These are phyloP conservation scores for Fusarium austroafricanum DNA, from an alignment of 2,329 filamentous ascomycete genomes.

Conservation along the genomic window DNA sequence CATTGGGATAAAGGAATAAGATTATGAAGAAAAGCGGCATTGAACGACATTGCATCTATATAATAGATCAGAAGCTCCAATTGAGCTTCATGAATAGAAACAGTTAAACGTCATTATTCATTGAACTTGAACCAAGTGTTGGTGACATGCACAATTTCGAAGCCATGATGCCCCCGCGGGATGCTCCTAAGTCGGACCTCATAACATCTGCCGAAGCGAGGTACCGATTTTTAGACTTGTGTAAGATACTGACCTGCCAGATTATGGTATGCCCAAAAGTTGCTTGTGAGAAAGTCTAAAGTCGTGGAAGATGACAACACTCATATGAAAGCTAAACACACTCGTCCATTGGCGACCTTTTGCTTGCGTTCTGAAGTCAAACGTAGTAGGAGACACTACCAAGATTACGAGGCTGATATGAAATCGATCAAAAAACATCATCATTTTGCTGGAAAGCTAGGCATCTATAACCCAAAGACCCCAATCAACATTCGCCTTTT, in stretches of 20 bases:
- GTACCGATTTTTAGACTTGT: neutral
- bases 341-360: no score
- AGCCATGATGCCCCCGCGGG: neutral
- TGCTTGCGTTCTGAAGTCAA: no score
- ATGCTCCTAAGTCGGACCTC: neutral
- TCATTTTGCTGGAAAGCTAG: constrained; percentile 6
- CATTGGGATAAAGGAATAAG: neutral
- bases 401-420: no score
- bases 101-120: neutral
- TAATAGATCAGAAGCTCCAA: constrained; percentile 17
- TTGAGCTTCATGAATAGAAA: constrained; percentile 6
- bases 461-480: neutral
- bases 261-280: neutral
- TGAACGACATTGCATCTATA: constrained; percentile 3
- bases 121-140: neutral
- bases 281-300: neutral
- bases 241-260: neutral
- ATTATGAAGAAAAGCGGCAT: constrained; percentile 21
- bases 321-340: no score
- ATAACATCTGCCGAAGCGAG: neutral
- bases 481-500: constrained; percentile 28
- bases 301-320: no score
- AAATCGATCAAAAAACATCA: neutral
- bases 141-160: neutral
- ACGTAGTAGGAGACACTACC: no score